Base-by-base conservation (phyloP, 2,329 filamentous ascomycete genomes). In the Stachybotrys chartarum region DNA sequence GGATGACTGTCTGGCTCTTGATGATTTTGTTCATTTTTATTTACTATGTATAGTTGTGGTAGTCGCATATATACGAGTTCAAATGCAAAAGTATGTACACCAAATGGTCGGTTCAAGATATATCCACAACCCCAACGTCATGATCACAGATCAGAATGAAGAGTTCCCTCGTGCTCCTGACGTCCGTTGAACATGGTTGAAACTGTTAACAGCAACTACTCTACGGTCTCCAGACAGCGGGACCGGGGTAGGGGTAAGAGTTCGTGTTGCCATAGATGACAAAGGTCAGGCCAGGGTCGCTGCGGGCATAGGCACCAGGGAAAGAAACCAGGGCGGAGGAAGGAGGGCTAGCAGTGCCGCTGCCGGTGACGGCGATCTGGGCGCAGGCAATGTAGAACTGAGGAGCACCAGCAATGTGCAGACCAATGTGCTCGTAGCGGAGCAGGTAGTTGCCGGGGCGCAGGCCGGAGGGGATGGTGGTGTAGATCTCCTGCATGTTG, bases 391-490 rank as follows among this genome's bases (percentile, higher is more conserved):
- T 60, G 61, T 65, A 65, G 55, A 65, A 64, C 51, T 65, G 63
- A 6, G 63, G 61, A 5, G 52, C 63, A 31, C 57, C 66, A 8
- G 72, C 73, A 8, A 66, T 62, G 58, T 77, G 74, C 31, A 76
- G 66, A 30, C 71, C 74, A 50, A 76, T 71, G n/a, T 71, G 66
- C 60, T 76, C 73, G 16, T 71, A 70, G 55, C 74, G 67, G 48
- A 77, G 58, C 17, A 77, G 68, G 56, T 76, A 77, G 56, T 75
- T 66, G 30, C 74, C 74, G 3, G 71, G 66, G 8, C 71, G 66
- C 8, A 76, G 62, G 57, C 66, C 66, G 14, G 67, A 59, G 6
- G 75, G 74, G 51, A 76, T 68, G 16, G 61, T 70, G 55, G 73
- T 67, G 53, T 63, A 68, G 51, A 52, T 8, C 35, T 52, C 50